Base-by-base conservation (phyloP, 306 rosid species). In the Inga laurina region DNA sequence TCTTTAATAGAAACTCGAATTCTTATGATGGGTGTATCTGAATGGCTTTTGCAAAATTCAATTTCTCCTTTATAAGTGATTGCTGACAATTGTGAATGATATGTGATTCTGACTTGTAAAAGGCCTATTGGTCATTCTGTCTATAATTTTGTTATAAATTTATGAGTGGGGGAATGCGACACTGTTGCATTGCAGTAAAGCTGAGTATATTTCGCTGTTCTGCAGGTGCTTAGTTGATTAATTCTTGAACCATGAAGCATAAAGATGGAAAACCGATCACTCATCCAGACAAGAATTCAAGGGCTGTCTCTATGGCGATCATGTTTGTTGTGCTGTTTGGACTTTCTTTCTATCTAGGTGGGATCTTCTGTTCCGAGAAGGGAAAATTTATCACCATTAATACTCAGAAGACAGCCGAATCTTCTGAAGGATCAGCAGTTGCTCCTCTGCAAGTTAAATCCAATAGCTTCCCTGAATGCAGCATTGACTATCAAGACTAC, bases 321-420 rank as follows among this genome's bases (percentile, higher is more conserved):
- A 85, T 85, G 64, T 44, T 91, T 73, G 39, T 92, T 80, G 87
- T 83, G 68, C 88, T 97, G 11, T 94, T 97, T 35, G 98, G 98
- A 22, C 76, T 92, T 54, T 94, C 98, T 10, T 97, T 97, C 88
- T 97, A 94, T 83, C 90, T 97, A 24, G 99, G 99, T 39, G 99
- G 99, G 76, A 84, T 91, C 71, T 94, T 91, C 74, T 89, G 92
- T 78, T 86, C 93, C 46, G 91, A 90, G 68, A 89, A 89, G 54
- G 71, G 57, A 37, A 89, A 77, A 81, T 49, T 82, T 72, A 61
- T 76, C 80, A 77, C 30, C 77, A 83, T 35, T 21, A 79, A 78
- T 51, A 37, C 87, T 19, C 88, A 77, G 81, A 88, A 84, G 61
- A 67, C 86, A 14, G 61, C 79, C 79, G 90, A 88, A 9, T 71